Evolutionary conservation across 495 filamentous ascomycete species (phyloP).

Genomic region (Penicillium fimorum): DNA sequence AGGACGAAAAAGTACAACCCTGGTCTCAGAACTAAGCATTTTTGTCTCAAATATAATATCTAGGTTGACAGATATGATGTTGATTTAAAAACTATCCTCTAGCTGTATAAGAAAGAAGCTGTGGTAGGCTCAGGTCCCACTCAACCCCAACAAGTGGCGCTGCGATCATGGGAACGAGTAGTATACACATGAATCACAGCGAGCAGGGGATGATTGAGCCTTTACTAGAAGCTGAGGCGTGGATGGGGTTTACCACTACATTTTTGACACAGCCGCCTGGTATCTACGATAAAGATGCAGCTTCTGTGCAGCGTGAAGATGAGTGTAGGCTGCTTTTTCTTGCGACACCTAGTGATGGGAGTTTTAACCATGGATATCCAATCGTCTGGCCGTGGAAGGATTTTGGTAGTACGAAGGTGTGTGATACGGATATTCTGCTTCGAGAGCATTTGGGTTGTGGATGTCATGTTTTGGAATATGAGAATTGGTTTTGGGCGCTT

Average conservation of each 20-base stretch:
- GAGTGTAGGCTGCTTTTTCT: neutral
- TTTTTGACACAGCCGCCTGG: neutral
- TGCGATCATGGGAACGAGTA: neutral
- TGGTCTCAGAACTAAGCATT: neutral
- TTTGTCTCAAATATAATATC: neutral
- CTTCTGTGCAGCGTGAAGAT: neutral
- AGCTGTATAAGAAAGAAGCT: neutral
- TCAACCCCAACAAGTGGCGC: neutral
- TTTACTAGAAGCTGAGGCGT: neutral
- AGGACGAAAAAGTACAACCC: neutral
- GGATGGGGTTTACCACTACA: neutral
- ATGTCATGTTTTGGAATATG: conserved; percentile 1
- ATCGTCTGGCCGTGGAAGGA: neutral
- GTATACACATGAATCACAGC: neutral
- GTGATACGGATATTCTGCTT: neutral
- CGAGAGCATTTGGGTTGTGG: neutral
- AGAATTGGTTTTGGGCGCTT: neutral
- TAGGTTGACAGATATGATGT: neutral
- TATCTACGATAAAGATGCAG: neutral
- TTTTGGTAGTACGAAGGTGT: neutral
- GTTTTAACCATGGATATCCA: neutral
- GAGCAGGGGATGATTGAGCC: neutral
- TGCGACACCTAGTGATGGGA: neutral
- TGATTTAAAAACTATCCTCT: neutral
- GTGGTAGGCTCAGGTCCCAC: neutral